These are phyloP conservation scores for Corylus americana DNA, from an alignment of 306 rosid species.

Conservation along the genomic window DNA sequence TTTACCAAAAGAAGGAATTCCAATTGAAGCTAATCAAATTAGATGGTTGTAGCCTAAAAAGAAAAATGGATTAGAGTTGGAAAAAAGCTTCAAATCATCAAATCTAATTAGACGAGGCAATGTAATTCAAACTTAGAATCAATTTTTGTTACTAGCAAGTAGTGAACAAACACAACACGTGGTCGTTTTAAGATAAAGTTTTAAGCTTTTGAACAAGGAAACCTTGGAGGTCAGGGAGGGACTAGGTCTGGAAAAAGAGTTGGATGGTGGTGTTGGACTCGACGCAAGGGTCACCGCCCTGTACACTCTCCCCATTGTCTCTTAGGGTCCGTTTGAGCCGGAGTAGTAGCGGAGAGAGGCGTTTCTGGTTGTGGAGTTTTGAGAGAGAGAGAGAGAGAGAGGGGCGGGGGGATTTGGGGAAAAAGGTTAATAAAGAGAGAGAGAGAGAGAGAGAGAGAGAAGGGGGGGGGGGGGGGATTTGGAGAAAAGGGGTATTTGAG, in stretches of 20 bases:
- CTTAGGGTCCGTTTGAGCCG: too few species aligned
- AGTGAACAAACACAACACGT: background rate
- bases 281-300: slow-evolving; percentile 12
- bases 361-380: too few species aligned
- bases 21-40: background rate
- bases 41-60: background rate
- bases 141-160: background rate
- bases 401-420: too few species aligned
- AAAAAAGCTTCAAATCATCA: background rate
- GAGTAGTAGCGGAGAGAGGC: too few species aligned
- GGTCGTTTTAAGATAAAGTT: background rate
- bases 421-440: too few species aligned
- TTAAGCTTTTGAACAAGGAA: background rate
- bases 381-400: too few species aligned
- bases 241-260: slow-evolving; percentile 69
- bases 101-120: too few species aligned
- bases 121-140: background rate
- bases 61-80: background rate
- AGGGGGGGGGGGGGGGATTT: too few species aligned
- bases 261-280: slow-evolving; percentile 65
- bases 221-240: slow-evolving; percentile 80
- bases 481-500: too few species aligned
- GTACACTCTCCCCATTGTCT: too few species aligned
- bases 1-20: background rate
- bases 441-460: too few species aligned